These are phyloP conservation scores for Hericium erinaceus DNA, from an alignment of 768 basidiomycete genomes.

Conservation along the genomic window DNA sequence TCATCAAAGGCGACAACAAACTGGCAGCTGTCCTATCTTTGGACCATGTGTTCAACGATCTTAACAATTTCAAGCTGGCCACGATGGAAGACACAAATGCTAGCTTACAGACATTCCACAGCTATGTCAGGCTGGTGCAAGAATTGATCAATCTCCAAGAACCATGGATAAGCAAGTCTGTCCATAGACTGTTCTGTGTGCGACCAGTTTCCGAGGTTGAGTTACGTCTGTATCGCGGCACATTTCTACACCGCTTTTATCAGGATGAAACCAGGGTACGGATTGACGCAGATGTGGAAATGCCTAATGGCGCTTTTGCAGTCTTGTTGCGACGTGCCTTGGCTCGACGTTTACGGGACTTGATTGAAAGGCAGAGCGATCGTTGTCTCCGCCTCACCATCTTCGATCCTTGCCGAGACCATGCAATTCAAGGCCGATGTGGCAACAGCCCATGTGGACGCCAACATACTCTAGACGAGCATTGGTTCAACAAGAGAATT, in stretches of 20 bases:
- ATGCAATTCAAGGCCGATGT: neutral
- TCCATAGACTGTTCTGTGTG: neutral
- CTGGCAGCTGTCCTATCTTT: conserved; percentile 9
- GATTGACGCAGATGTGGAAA: neutral
- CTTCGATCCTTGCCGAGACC: conserved; percentile 7
- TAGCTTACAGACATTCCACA: neutral
- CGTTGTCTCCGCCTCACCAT: neutral
- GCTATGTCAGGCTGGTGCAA: neutral
- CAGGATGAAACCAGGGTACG: neutral
- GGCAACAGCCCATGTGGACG: conserved; percentile 1
- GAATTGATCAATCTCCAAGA: neutral
- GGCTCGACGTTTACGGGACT: conserved; percentile 1
- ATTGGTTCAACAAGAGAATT: conserved; percentile 8
- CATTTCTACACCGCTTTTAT: neutral
- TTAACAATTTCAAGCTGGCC: neutral
- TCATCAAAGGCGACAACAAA: neutral
- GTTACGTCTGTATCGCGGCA: neutral
- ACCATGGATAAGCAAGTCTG: neutral
- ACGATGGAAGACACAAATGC: neutral
- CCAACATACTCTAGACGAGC: conserved; percentile 1
- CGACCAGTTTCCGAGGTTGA: neutral
- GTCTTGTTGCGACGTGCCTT: neutral
- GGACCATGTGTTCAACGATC: conserved; percentile 3
- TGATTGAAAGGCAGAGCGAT: conserved; percentile 1
- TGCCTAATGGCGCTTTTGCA: conserved; percentile 2